phyloP scores from a whole-genome alignment of 306 rosid species.

The Lathyrus aphaca region DNA sequence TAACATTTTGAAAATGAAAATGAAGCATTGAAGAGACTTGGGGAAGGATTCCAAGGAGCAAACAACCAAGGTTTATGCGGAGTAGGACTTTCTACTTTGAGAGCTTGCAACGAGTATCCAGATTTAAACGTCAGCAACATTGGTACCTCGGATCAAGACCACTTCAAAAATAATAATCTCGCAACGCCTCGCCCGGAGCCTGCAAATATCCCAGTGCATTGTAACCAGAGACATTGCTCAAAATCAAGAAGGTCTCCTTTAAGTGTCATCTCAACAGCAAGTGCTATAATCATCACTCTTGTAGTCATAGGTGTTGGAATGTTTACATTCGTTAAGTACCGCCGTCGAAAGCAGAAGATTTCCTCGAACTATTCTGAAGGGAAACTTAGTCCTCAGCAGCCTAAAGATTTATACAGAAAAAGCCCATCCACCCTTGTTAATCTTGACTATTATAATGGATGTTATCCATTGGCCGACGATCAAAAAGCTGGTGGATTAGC shows the following conservation, averaged over 20 bases:
- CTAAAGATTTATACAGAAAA: slow-evolving; percentile 60
- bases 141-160: slow-evolving; percentile 39
- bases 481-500: slow-evolving; percentile 53
- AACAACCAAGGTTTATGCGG: slow-evolving; percentile 82
- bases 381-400: slow-evolving; percentile 65
- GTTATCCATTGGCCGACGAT: slow-evolving; percentile 68
- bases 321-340: slow-evolving; percentile 53
- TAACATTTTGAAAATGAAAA: slow-evolving; percentile 36
- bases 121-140: slow-evolving; percentile 37
- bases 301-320: slow-evolving; percentile 45
- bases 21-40: slow-evolving; percentile 66
- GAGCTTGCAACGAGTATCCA: slow-evolving; percentile 53
- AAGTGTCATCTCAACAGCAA: slow-evolving; percentile 54
- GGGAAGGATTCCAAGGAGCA: slow-evolving; percentile 67
- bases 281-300: slow-evolving; percentile 47
- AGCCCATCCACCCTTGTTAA: slow-evolving; percentile 82
- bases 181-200: slow-evolving; percentile 55
- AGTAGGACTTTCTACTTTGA: slow-evolving; percentile 58
- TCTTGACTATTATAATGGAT: slow-evolving; percentile 73
- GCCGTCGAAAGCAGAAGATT: slow-evolving; percentile 76
- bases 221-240: slow-evolving; percentile 59
- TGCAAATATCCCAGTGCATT: slow-evolving; percentile 47
- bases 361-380: slow-evolving; percentile 57
- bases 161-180: slow-evolving; percentile 31
- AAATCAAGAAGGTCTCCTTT: slow-evolving; percentile 56